A percentile compares a stretch with the other conserved stretches of the same genome.
These are phyloP conservation scores for Aspergillus olivimuriae DNA, from an alignment of 495 filamentous ascomycete species.

Conservation along the genomic window DNA sequence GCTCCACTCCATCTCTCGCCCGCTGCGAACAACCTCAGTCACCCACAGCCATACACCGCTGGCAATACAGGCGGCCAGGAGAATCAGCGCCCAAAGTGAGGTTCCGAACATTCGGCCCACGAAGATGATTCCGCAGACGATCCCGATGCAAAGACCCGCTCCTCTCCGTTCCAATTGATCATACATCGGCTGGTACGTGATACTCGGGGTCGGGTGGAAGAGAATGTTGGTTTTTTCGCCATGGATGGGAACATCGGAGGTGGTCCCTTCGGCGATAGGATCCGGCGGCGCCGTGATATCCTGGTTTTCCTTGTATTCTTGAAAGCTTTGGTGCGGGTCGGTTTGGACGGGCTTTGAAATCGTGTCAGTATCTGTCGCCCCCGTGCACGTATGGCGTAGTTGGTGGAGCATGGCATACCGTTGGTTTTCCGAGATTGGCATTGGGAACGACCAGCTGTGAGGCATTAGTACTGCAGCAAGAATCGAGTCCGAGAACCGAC, in stretches of 20 bases:
- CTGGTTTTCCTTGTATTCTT: slow-evolving; percentile 76
- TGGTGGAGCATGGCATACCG: no score
- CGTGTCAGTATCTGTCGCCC: no score
- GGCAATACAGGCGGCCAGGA: slow-evolving; percentile 59
- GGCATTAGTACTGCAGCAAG: neutral
- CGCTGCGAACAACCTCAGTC: slow-evolving; percentile 74
- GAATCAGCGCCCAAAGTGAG: slow-evolving; percentile 66
- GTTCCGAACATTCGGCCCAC: slow-evolving; percentile 76
- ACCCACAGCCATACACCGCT: slow-evolving; percentile 83
- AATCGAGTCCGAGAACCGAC: neutral
- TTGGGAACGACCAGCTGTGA: slow-evolving; percentile 76
- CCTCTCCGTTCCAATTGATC: slow-evolving; percentile 65
- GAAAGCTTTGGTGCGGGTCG: slow-evolving; percentile 51
- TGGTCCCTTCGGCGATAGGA: slow-evolving; percentile 68
- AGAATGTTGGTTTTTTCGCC: slow-evolving; percentile 95
- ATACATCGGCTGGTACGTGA: slow-evolving; percentile 84
- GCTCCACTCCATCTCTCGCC: slow-evolving; percentile 80
- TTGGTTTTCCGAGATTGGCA: slow-evolving; percentile 72
- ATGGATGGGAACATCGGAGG: slow-evolving; percentile 89
- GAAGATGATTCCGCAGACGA: slow-evolving; percentile 67
- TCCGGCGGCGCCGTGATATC: slow-evolving; percentile 90
- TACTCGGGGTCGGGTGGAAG: slow-evolving; percentile 86
- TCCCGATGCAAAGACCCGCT: slow-evolving; percentile 56
- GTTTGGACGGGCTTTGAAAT: slow-evolving; percentile 58
- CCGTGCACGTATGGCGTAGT: no score